phyloP scores from a whole-genome alignment of 441 rosid species.

The Syzygium malaccense region DNA sequence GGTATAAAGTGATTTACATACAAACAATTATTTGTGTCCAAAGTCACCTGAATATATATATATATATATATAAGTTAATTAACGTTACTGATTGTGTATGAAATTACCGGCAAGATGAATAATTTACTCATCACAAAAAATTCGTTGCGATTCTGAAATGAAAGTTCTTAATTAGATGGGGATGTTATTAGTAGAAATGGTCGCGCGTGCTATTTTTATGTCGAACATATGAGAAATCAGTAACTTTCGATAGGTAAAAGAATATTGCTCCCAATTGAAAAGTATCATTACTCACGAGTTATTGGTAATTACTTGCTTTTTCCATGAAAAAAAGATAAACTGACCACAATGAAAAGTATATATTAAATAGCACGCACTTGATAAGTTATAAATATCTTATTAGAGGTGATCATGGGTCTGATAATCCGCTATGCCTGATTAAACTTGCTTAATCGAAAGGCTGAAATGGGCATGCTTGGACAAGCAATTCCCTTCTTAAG shows the following conservation, averaged over 20 bases:
- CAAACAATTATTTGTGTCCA: background rate
- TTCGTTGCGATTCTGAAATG: background rate
- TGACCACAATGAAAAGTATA: background rate
- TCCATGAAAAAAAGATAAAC: too few relatives aligned
- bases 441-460: background rate
- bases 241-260: background rate
- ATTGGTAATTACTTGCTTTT: background rate
- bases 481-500: background rate
- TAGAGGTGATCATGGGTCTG: background rate
- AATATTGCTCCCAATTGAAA: too few relatives aligned
- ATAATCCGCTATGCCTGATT: fast-evolving
- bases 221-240: too few relatives aligned
- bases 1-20: too few relatives aligned
- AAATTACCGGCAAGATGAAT: background rate
- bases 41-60: background rate
- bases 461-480: background rate
- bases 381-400: background rate
- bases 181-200: background rate
- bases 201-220: background rate
- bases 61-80: too few relatives aligned
- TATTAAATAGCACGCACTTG: background rate
- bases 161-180: too few relatives aligned
- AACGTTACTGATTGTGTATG: background rate
- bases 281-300: too few relatives aligned
- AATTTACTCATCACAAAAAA: background rate